phyloP scores from a whole-genome alignment of 108 stramenopile species.

The Skeletonema costatum region DNA sequence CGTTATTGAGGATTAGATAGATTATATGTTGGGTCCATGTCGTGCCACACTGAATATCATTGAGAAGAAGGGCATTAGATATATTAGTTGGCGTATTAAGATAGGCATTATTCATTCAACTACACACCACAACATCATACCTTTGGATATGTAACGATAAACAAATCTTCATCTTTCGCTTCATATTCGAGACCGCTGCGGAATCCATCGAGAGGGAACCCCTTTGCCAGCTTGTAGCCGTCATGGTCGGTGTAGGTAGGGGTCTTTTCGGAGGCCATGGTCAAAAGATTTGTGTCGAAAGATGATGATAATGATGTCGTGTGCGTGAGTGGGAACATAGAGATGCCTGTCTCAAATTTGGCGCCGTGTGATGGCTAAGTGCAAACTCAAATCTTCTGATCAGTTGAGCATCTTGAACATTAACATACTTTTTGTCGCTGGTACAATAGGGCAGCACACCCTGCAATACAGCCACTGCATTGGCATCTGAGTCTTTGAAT shows the following conservation, averaged over 20 bases:
- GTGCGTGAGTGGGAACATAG: too few relatives aligned
- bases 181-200: conserved; percentile 37
- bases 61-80: background rate
- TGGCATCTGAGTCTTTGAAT: too few relatives aligned
- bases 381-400: too few relatives aligned
- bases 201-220: conserved; percentile 53
- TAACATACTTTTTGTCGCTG: too few relatives aligned
- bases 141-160: conserved; percentile 63
- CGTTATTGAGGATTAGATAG: conserved; percentile 57
- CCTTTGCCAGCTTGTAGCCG: conserved; percentile 47
- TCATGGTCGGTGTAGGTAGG: conserved; percentile 56
- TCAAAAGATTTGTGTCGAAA: too few relatives aligned
- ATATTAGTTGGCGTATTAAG: background rate
- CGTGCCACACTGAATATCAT: conserved; percentile 47
- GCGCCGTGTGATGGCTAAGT: too few relatives aligned
- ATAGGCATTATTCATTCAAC: too few relatives aligned
- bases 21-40: conserved; percentile 62
- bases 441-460: too few relatives aligned
- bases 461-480: too few relatives aligned
- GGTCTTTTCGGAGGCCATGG: conserved; percentile 10
- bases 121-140: background rate
- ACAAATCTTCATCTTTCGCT: conserved; percentile 54
- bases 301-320: too few relatives aligned
- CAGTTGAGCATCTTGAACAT: too few relatives aligned
- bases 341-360: too few relatives aligned